Conservation (phyloP, 2,329 filamentous ascomycete genomes). For the Xylariaceae sp. region DNA sequence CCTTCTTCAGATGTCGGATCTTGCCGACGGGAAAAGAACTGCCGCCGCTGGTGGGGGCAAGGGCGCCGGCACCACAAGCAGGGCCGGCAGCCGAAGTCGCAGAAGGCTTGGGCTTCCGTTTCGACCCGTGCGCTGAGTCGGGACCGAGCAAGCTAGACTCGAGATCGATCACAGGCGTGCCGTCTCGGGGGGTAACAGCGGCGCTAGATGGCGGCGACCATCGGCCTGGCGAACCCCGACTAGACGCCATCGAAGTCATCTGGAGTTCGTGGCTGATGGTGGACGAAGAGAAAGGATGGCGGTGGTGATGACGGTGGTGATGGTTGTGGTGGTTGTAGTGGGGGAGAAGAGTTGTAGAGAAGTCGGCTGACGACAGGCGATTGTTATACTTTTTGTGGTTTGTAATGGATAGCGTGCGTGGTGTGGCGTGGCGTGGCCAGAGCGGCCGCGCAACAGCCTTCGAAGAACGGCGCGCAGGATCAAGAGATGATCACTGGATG, state of each 20-base stretch:
- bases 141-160: conserved; percentile 27
- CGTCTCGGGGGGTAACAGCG: conserved; percentile 17
- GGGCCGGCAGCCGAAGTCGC: conserved; percentile 11
- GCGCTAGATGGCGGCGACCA: conserved; percentile 28
- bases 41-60: conserved; percentile 13
- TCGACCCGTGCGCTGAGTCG: conserved; percentile 23
- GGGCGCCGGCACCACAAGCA: conserved; percentile 12
- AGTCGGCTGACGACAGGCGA: not conserved
- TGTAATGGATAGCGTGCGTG: not conserved
- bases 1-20: conserved; percentile 80
- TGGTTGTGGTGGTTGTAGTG: not conserved
- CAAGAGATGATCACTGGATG: not conserved
- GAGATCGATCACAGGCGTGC: conserved; percentile 22
- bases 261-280: conserved; percentile 1
- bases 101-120: conserved; percentile 27
- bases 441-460: not conserved
- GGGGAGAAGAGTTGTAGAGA: not conserved
- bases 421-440: not conserved
- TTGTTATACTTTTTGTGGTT: not conserved
- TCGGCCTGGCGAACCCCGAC: conserved; percentile 25
- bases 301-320: not conserved
- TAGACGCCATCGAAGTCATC: conserved; percentile 26
- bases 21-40: conserved; percentile 48
- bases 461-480: not conserved
- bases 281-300: not conserved